Evolutionary conservation across 176 grass and related monocot species (phyloP).

Genomic region (Coix lacrymajobi): DNA sequence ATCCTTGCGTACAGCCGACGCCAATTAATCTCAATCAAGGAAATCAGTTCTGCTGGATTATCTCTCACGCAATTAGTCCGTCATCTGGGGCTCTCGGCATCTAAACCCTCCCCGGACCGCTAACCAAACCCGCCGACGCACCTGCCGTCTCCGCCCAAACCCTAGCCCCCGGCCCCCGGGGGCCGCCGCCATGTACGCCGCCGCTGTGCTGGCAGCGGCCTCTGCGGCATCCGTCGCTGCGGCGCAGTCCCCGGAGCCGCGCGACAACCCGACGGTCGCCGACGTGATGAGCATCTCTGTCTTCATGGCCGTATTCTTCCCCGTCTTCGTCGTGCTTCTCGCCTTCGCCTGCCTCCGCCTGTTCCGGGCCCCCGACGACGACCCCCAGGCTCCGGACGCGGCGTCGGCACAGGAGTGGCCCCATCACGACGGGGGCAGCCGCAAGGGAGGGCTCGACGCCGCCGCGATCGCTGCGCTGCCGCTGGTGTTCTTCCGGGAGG

Average conservation of each 20-base stretch:
- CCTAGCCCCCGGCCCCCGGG: neutral
- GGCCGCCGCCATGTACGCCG: neutral
- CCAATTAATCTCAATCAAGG: neutral
- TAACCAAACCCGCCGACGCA: neutral
- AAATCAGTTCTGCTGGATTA: neutral
- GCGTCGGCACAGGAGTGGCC: neutral
- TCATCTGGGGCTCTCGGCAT: neutral
- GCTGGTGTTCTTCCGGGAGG: slow-evolving; percentile 34
- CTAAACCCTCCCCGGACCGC: neutral
- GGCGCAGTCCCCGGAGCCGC: slow-evolving; percentile 4
- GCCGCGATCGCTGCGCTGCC: slow-evolving; percentile 34
- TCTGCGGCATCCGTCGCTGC: neutral
- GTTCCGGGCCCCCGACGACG: neutral
- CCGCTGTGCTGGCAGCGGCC: neutral
- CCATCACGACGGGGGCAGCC: neutral
- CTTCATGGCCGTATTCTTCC: slow-evolving; percentile 39
- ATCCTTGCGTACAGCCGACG: neutral
- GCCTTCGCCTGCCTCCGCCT: slow-evolving; percentile 33
- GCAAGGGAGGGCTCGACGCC: slow-evolving; percentile 25
- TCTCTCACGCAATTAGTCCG: neutral
- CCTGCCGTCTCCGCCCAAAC: neutral
- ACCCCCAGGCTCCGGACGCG: neutral
- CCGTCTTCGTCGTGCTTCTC: slow-evolving; percentile 32
- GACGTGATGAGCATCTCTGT: slow-evolving; percentile 30
- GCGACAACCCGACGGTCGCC: neutral